Percentiles rank a stretch among this genome's conserved stretches.
These are phyloP conservation scores for Incumbomyces lentus DNA, from an alignment of 2,329 filamentous ascomycete genomes.

Conservation along the genomic window DNA sequence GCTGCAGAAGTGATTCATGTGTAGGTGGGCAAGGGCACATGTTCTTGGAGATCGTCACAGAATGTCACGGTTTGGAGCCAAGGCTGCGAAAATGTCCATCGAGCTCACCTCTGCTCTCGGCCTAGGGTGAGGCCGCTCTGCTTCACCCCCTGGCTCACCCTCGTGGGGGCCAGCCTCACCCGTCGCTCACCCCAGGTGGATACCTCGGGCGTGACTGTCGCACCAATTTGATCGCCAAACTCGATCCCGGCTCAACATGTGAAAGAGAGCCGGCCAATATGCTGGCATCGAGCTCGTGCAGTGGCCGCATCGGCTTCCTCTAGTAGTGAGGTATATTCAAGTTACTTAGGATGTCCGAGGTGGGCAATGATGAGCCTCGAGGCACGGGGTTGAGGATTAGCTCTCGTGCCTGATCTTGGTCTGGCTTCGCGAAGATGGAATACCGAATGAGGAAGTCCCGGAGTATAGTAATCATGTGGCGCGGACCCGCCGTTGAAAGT, in stretches of 20 bases:
- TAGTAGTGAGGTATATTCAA: no score
- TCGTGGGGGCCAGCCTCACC: background rate
- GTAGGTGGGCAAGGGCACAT: slow-evolving; percentile 19
- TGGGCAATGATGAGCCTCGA: no score
- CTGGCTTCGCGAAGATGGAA: background rate
- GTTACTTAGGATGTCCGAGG: no score
- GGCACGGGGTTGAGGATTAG: no score
- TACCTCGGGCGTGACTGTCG: no score
- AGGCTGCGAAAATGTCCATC: background rate
- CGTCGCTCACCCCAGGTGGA: background rate
- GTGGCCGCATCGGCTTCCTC: no score
- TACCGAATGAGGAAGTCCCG: background rate
- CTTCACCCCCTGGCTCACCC: background rate
- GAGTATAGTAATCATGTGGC: background rate
- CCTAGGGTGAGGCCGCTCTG: background rate
- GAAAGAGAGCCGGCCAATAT: no score
- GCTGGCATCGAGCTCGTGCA: no score
- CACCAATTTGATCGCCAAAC: no score
- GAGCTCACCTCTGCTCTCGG: background rate
- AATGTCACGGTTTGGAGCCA: no score
- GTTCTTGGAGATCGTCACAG: background rate
- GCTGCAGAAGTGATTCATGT: slow-evolving; percentile 31
- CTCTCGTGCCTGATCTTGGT: background rate
- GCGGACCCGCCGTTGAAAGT: background rate
- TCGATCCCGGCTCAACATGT: no score